Evolutionary conservation across 2,329 filamentous ascomycete species (phyloP), one percentile per base, ranked within the genome.

Genomic region (Cryphonectria carpinicola): DNA sequence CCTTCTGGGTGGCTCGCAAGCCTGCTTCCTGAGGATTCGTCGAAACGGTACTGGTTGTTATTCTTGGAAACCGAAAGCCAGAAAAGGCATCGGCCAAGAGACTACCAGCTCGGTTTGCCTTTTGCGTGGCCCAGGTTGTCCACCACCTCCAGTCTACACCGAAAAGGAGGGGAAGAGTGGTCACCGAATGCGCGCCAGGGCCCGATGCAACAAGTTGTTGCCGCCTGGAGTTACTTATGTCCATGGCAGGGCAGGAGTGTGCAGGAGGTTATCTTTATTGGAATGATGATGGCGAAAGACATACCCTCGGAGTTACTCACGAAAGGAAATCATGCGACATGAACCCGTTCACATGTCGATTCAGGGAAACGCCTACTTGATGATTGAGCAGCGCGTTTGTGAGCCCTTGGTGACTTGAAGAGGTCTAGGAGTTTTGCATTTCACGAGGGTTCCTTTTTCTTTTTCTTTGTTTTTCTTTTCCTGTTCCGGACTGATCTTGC

Each of bases 1-100:
- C 90, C 68, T 90, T 92, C 73, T 99, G 96, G 96, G 85, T 97
- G 39, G 95, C 93, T 46, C 88, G 91, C 73, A 99, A 97, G 82
- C 82, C 71, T 54, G 41, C 66, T 19, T 11, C 25, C 46, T 68
- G 56, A 68, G n/a, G 4, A 32, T 13, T 19, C 19, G n/a, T 17
- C 22, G 49, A 54, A 54, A 11, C 49, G 22, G n/a, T 25, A 5
- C n/a, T 54, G 11, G 2, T 10, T 52, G 49, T 52, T 6, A 11
- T 52, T 25, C 22, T 25, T 25, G 22, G 49, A 52, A 52, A 19
- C 49, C 17, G 22, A 52, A 56, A 28, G 5, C 52, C 4, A 49
- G 43, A 52, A 10, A n/a, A 13, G 13, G 39, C 14, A 19, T 14
- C 14, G 25, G 13, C 4, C 1, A 28, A 32, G 10, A 56, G 13